Evolutionary conservation across 176 grass and related monocot genomes (phyloP).

Genomic region (Rhynchospora breviuscula): DNA sequence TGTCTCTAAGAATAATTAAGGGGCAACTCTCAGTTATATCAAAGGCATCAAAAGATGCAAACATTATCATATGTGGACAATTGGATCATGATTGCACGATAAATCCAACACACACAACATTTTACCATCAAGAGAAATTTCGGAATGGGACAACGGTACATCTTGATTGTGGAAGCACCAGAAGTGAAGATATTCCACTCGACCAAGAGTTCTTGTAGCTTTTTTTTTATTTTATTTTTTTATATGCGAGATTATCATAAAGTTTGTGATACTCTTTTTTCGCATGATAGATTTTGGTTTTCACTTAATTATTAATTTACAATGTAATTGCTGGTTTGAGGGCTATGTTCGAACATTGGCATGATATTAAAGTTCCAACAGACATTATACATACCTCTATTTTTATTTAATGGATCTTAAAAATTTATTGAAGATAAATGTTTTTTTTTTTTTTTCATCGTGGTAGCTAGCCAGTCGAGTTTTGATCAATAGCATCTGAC

Average conservation of each 20-base stretch:
- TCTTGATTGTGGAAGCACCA: neutral
- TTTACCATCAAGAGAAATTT: constrained; percentile 17
- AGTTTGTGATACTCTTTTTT: neutral
- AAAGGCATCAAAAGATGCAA: constrained; percentile 8
- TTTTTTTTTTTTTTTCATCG: no score
- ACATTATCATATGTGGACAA: constrained; percentile 18
- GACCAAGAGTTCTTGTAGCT: neutral
- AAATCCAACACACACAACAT: constrained; percentile 10
- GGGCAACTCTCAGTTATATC: constrained; percentile 3
- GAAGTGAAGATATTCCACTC: neutral
- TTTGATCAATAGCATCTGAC: neutral
- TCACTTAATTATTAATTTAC: neutral
- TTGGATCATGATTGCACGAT: constrained; percentile 6
- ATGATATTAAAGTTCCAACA: neutral
- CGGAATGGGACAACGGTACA: neutral
- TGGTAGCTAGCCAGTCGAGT: no score
- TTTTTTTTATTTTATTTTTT: neutral
- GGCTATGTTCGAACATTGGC: neutral
- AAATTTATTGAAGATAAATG: no score
- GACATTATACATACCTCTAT: neutral
- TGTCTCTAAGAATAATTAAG: constrained; percentile 17
- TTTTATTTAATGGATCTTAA: neutral
- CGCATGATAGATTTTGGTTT: neutral
- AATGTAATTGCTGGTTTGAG: neutral
- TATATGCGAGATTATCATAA: no score